Evolutionary conservation across 768 basidiomycete genomes (phyloP), one percentile per base, ranked within the genome.

Genomic region (Tricholoma bakamatsutake): DNA sequence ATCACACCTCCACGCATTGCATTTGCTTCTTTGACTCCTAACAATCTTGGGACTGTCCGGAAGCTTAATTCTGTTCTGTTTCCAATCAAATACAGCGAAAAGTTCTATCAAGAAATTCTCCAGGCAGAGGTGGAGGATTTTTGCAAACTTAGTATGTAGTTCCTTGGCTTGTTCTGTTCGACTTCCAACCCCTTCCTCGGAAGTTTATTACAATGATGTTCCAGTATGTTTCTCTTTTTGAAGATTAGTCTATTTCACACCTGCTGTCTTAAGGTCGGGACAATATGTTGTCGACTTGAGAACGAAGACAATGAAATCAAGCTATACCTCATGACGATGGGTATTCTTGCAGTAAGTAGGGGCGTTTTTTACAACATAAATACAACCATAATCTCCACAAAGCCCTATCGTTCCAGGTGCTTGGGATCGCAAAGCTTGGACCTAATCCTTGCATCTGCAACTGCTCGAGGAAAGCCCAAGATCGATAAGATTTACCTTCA

Each of bases 161-260:
- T 31, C 30, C 15, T 4, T 17, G 15, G 12, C 28, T 48, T 17
- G 8, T 17, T 30, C 17, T 30, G 46, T 47, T 31, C 46, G n/a
- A 46, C 12, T 28, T 31, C n/a, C 6, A 42, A 57, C 52, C 24
- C 46, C 30, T 40, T 17, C 56, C 39, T 33, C 35, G 12, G 35
- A 11, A 93, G 93, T 94, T 48, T 94, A 93, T 72, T 94, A 88
- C 73, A 94, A 93, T 73, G 93, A 96, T 73, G 77, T 96, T 55
- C 91, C 93, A 46, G 80, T 78, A 64, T 58, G 75, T 71, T 55
- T 34, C 42, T 42, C 37, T 45, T 57, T 58, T 37, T 55, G 30
- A 43, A 48, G 52, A 27, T 21, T 1, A 6, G 15, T 30, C 6
- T 13, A 17, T 2, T 31, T 17, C n/a, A n/a, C 59, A 62, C 62